These are phyloP conservation scores for Trypanosoma caninum DNA, from an alignment of 208 protist genomes.

Conservation along the genomic window DNA sequence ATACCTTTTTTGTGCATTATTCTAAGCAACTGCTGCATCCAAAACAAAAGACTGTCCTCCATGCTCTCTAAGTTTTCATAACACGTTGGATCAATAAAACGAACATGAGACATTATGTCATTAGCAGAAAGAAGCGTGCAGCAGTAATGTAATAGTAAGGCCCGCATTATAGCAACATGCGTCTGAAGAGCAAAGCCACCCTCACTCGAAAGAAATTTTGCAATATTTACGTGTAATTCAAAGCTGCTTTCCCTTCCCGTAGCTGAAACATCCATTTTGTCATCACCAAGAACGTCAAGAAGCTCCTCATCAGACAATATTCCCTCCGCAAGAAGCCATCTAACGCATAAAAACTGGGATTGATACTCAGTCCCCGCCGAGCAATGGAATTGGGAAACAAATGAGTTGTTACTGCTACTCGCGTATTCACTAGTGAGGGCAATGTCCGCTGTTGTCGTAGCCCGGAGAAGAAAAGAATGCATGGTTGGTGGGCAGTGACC, in stretches of 20 bases:
- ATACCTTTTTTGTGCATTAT: slow-evolving; percentile 4
- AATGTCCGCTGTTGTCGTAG: background rate
- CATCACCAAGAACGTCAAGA: slow-evolving; percentile 11
- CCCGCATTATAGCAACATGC: slow-evolving; percentile 55
- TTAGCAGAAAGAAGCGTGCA: slow-evolving; percentile 33
- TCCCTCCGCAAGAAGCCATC: slow-evolving; percentile 25
- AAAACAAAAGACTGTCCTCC: slow-evolving; percentile 32
- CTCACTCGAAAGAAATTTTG: slow-evolving; percentile 31
- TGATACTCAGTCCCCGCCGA: slow-evolving; percentile 17
- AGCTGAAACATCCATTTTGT: background rate
- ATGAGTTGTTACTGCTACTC: slow-evolving; percentile 24
- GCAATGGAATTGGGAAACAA: slow-evolving; percentile 1
- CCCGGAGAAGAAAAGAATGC: slow-evolving; percentile 59
- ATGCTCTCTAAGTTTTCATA: slow-evolving; percentile 15
- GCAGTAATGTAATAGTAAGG: slow-evolving; percentile 53
- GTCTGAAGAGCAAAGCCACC: slow-evolving; percentile 55
- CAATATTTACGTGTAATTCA: slow-evolving; percentile 29
- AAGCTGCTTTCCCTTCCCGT: slow-evolving; percentile 7
- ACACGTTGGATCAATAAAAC: slow-evolving; percentile 9
- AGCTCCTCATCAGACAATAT: slow-evolving; percentile 28
- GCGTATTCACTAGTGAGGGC: slow-evolving; percentile 14
- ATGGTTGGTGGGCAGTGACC: slow-evolving; percentile 67
- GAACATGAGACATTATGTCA: slow-evolving; percentile 41
- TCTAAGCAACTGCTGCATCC: slow-evolving; percentile 26
- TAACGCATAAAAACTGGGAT: slow-evolving; percentile 23